Conservation (phyloP, 116 monocot genomes). For the Iris pallida region DNA sequence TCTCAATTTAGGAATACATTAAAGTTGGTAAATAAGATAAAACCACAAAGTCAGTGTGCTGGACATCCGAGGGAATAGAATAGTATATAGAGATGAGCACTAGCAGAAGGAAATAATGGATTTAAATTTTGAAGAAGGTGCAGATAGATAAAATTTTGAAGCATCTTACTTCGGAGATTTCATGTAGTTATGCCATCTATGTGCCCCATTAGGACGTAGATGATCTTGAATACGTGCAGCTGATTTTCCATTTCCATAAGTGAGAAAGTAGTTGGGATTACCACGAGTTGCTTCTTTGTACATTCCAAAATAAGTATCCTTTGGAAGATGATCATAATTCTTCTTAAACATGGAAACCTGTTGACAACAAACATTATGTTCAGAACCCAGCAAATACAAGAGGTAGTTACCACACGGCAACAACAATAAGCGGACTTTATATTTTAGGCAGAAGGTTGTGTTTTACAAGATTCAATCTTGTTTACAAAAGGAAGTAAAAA, state of each 20-base stretch:
- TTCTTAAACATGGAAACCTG: conserved; percentile 99
- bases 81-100: not conserved
- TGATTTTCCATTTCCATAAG: conserved; percentile 98
- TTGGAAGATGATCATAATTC: conserved; percentile 96
- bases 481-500: no score
- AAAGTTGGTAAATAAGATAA: not conserved
- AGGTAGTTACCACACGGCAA: no score
- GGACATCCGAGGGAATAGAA: not conserved
- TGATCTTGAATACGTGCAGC: conserved; percentile 89
- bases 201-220: conserved; percentile 97
- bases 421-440: no score
- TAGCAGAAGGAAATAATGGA: not conserved
- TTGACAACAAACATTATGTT: conserved; percentile 1
- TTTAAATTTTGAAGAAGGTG: not conserved
- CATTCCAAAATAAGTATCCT: conserved; percentile 84
- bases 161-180: conserved; percentile 79
- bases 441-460: no score
- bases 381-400: not conserved
- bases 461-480: no score
- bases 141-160: not conserved
- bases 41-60: not conserved
- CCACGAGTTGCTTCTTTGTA: conserved; percentile 47
- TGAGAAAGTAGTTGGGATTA: conserved; percentile 95
- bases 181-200: conserved; percentile 99
- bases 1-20: not conserved